Evolutionary conservation across 129 eudicot genomes (phyloP).

Genomic region (Flaveria trinervia): DNA sequence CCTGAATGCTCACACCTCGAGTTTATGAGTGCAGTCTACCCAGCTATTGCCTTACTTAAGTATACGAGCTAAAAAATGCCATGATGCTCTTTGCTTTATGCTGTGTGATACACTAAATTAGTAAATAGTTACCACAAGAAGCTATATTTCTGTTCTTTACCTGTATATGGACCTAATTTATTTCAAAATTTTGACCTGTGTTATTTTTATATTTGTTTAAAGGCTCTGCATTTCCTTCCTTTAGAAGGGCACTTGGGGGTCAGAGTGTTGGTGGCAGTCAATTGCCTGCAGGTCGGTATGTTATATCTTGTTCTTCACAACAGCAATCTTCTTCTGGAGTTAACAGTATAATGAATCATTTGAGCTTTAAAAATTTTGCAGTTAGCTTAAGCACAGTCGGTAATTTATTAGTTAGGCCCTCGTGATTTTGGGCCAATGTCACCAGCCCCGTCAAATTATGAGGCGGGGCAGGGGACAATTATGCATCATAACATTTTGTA

Average conservation of each 20-base stretch:
- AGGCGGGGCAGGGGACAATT: neutral
- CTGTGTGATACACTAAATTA: conserved; percentile 7
- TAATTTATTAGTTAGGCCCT: conserved; percentile 8
- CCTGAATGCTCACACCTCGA: neutral
- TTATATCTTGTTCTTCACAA: conserved; percentile 17
- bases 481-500: neutral
- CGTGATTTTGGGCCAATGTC: conserved; percentile 1
- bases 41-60: conserved; percentile 5
- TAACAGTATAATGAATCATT: neutral
- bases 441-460: conserved; percentile 12
- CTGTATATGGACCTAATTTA: conserved; percentile 9
- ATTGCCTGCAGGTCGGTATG: conserved; percentile 48
- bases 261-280: conserved; percentile 37
- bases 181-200: neutral
- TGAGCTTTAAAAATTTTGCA: conserved; percentile 9
- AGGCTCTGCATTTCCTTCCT: conserved; percentile 54
- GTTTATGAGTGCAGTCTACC: too few species aligned
- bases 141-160: neutral
- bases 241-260: conserved; percentile 47
- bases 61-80: neutral
- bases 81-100: neutral
- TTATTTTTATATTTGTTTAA: conserved; percentile 7
- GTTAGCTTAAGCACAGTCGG: conserved; percentile 2
- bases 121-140: conserved; percentile 9
- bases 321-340: neutral